Evolutionary conservation across 108 stramenopile species (phyloP), one percentile per base, ranked within the genome.

Genomic region (Fragilaria crotonensis): DNA sequence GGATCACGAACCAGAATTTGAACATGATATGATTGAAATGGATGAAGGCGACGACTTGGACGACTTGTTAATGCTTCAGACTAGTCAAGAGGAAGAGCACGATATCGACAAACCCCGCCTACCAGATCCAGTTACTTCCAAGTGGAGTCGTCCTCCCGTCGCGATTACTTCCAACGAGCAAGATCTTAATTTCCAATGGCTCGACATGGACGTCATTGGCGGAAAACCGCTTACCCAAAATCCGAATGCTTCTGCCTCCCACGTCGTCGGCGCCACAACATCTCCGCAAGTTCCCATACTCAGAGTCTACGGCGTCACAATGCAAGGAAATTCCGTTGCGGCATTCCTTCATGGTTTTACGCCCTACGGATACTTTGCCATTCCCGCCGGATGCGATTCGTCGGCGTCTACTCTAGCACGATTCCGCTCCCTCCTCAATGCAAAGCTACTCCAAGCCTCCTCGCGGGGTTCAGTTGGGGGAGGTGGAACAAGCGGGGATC

Each of bases 281-380:
- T n/a, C n/a, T n/a, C 89, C 88, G 25, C 57, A 63, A 25, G 95
- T 96, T 1, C 99, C 99, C 28, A 65, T 99, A 33, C 83, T 99
- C 18, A 83, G 99, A 20, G 49, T 95, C 36, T 99, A 83, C 71
- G 99, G 99, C 45, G 94, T 96, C 36, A 96, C 81, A 14, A 89
- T 92, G 54, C 67, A 57, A 22, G 99, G 99, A 45, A 77, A 96
- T 64, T 91, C 87, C 4, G 94, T 96, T 0, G 77, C 91, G 18
- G 85, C 85, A 21, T 94, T 90, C 62, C 83, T 97, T 45, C 96
- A 98, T 64, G 99, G 99, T 23, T 95, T 92, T 57, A 96, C 97
- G 9, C 89, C 97, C 4, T 99, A 98, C 62, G 91, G 82, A 30
- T 97, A 88, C 77, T 86, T 87, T 72, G 83, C 81, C 44, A 54